These are phyloP conservation scores for Salix caprea DNA, from an alignment of 345 rosid species.

Conservation along the genomic window DNA sequence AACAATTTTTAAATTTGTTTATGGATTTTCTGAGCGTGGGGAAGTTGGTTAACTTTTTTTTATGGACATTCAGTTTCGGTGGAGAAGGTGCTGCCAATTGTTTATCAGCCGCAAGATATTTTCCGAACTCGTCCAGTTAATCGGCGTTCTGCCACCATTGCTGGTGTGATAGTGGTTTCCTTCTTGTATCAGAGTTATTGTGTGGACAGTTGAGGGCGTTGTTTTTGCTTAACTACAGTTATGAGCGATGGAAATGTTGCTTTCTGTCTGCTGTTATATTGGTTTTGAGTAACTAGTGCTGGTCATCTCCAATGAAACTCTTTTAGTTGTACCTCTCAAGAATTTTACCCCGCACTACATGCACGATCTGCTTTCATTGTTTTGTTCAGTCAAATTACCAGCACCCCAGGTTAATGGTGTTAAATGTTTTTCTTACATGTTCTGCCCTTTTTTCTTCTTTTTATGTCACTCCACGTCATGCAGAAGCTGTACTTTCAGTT, in stretches of 20 bases:
- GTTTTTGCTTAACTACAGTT: neutral
- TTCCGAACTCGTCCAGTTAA: slow-evolving; percentile 86
- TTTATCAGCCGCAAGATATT: slow-evolving; percentile 95
- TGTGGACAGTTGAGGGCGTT: neutral
- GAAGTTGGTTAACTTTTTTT: slow-evolving; percentile 2
- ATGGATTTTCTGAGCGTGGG: neutral
- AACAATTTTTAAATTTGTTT: neutral
- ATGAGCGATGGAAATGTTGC: neutral
- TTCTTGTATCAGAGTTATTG: neutral
- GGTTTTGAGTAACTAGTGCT: neutral
- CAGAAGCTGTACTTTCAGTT: slow-evolving; percentile 88
- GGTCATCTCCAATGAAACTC: neutral
- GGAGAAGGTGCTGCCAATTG: slow-evolving; percentile 83
- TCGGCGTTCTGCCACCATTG: slow-evolving; percentile 82
- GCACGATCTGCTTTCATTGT: neutral
- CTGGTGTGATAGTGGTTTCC: slow-evolving; percentile 46
- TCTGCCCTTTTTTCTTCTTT: neutral
- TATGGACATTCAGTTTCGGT: slow-evolving; percentile 64
- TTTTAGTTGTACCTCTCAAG: neutral
- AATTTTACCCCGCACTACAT: neutral
- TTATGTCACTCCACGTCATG: slow-evolving; percentile 46
- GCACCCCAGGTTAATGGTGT: neutral
- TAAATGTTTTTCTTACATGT: slow-evolving; percentile 5
- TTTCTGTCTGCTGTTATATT: neutral
- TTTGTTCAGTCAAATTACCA: neutral